Evolutionary conservation across 495 filamentous ascomycete genomes (phyloP), one percentile per base, ranked within the genome.

Genomic region (Aspergillus biplanus): DNA sequence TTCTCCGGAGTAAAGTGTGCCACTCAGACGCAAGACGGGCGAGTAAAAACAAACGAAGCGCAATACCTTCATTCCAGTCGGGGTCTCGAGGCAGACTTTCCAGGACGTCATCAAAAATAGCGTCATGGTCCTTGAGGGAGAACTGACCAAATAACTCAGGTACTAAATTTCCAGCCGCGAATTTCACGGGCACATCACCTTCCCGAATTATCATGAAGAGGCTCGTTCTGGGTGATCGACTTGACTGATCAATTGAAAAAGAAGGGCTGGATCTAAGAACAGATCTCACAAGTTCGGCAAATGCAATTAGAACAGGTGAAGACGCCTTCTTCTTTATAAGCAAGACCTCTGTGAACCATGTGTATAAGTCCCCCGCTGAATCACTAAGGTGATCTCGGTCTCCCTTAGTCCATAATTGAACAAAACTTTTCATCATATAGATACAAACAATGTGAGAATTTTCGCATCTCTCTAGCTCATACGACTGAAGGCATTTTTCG

Each of bases 81-180:
- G 79, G 79, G 58, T 92, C 89, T 46, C 79, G 80, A 31, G 94
- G 92, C 34, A 99, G 83, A 61, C 76, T 89, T 16, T 82, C 76
- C 18, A 95, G 76, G 16, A 96, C 81, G 66, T 97, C 91, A 54
- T 90, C 80, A 60, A 96, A 89, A 15, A 97, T 89, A 7, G 82
- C 82, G 52, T 96, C 91, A 71, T 97, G 95, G 37, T 87, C 83
- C 61, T 88, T 88, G 3, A 97, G 81, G 18, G 90, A 75, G 68
- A 90, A 93, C 13, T 89, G 80, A n/a, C 84, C 82, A 72, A 97
- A 98, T 33, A 97, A 81, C 11, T 81, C 78, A n/a, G 91, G 84
- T 5, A 97, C 77, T 16, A 80, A 80, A 37, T 83, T 78, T 1
- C 88, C 88, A 59, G 94, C 84, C 58, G 81, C 85, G 68, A 89